Conservation (phyloP, 1,284 basidiomycete genomes). For the Cryptococcus hybrid region DNA sequence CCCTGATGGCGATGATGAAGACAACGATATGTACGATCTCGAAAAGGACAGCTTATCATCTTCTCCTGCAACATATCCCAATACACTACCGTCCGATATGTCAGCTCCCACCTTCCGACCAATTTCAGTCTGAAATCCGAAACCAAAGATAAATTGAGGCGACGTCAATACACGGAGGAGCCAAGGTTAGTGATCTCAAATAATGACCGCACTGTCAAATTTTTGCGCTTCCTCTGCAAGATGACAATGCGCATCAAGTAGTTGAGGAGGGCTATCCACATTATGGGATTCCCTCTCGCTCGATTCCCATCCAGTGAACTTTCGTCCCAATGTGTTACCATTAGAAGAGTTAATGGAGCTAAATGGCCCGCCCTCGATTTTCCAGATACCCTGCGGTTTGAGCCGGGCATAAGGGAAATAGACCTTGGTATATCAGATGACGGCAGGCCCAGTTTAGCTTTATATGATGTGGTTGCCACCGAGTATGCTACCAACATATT, state of each 20-base stretch:
- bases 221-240: conserved; percentile 34
- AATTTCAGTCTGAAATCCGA: no score
- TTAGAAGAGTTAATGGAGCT: neutral
- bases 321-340: neutral
- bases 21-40: conserved; percentile 5
- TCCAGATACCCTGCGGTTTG: neutral
- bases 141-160: no score
- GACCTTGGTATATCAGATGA: neutral
- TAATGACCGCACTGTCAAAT: conserved; percentile 49
- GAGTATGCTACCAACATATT: neutral
- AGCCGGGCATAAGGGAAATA: neutral
- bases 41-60: conserved; percentile 4
- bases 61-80: conserved; percentile 45
- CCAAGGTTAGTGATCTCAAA: conserved; percentile 48
- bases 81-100: conserved; percentile 38
- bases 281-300: neutral
- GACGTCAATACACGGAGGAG: conserved; percentile 19
- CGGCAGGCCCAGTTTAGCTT: neutral
- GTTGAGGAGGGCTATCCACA: neutral
- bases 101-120: conserved; percentile 18
- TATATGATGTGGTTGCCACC: neutral
- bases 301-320: neutral
- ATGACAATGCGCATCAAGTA: neutral
- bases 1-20: conserved; percentile 7
- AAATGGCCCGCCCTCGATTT: neutral